Evolutionary conservation across 2,329 filamentous ascomycete species (phyloP).

Genomic region (Byssochlamys sp.): DNA sequence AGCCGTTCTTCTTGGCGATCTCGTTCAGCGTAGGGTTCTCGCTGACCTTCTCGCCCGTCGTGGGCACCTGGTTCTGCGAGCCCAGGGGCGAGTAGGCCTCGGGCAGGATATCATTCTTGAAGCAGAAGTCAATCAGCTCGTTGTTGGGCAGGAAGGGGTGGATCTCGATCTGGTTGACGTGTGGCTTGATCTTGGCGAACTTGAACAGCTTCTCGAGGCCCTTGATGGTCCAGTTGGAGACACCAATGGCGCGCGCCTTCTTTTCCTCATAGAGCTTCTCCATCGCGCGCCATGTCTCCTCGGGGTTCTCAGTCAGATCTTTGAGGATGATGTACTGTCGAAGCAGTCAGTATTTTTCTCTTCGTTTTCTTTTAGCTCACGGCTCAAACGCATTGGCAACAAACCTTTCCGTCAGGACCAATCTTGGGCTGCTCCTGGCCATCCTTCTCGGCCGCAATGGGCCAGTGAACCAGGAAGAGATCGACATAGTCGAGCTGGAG

Average conservation of each 20-base stretch:
- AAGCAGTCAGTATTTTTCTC: slow-evolving; percentile 6
- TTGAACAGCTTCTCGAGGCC: slow-evolving; percentile 40
- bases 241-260: slow-evolving; percentile 60
- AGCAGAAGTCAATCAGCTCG: slow-evolving; percentile 34
- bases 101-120: slow-evolving; percentile 31
- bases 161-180: slow-evolving; percentile 38
- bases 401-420: slow-evolving; percentile 44
- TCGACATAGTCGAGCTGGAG: slow-evolving; percentile 64
- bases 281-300: slow-evolving; percentile 58
- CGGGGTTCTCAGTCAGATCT: slow-evolving; percentile 55
- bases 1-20: slow-evolving; percentile 49
- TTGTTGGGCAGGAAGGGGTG: slow-evolving; percentile 41
- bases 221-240: slow-evolving; percentile 61
- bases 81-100: slow-evolving; percentile 42
- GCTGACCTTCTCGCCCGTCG: slow-evolving; percentile 56
- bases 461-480: slow-evolving; percentile 53
- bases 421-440: slow-evolving; percentile 39
- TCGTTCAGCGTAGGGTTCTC: slow-evolving; percentile 51
- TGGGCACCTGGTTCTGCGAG: slow-evolving; percentile 60
- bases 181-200: slow-evolving; percentile 34
- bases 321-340: slow-evolving; percentile 52
- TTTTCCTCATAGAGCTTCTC: slow-evolving; percentile 51
- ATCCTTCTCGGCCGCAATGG: slow-evolving; percentile 43
- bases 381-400: not conserved
- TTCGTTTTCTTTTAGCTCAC: not conserved